Evolutionary conservation across 2,329 filamentous ascomycete species (phyloP).

Genomic region (Chaetothyriales sp.): DNA sequence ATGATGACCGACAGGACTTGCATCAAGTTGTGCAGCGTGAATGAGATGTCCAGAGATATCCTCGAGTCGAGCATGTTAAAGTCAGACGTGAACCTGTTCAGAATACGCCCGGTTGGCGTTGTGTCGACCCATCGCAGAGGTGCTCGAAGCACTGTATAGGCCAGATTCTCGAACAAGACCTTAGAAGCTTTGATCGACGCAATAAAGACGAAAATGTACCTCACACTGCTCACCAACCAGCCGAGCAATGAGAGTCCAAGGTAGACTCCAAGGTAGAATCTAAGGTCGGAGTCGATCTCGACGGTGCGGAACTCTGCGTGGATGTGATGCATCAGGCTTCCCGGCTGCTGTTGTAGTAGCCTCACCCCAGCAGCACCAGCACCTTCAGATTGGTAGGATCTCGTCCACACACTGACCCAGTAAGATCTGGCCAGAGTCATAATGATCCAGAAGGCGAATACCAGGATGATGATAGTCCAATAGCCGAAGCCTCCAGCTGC

Average conservation of each 20-base stretch:
- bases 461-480: slow-evolving; percentile 11
- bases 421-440: slow-evolving; percentile 23
- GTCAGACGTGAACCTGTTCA: slow-evolving; percentile 66
- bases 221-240: slow-evolving; percentile 41
- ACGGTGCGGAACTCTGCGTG: slow-evolving; percentile 4
- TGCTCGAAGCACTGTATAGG: slow-evolving; percentile 52
- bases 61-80: slow-evolving; percentile 59
- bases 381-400: slow-evolving; percentile 20
- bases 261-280: slow-evolving; percentile 56
- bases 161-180: slow-evolving; percentile 50
- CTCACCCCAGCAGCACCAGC: not conserved
- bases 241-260: slow-evolving; percentile 42
- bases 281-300: slow-evolving; percentile 26
- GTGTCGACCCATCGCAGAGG: slow-evolving; percentile 71
- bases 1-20: slow-evolving; percentile 50
- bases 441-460: slow-evolving; percentile 13
- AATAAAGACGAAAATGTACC: slow-evolving; percentile 48
- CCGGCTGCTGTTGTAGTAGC: slow-evolving; percentile 9
- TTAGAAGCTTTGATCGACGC: slow-evolving; percentile 57
- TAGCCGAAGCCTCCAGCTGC: slow-evolving; percentile 44
- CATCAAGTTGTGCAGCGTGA: slow-evolving; percentile 45
- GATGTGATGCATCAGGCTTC: slow-evolving; percentile 9
- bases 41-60: slow-evolving; percentile 47
- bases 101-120: slow-evolving; percentile 57
- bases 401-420: slow-evolving; percentile 35